Evolutionary conservation across 2,329 filamentous ascomycete genomes (phyloP).

Genomic region (Cercospora beticola): DNA sequence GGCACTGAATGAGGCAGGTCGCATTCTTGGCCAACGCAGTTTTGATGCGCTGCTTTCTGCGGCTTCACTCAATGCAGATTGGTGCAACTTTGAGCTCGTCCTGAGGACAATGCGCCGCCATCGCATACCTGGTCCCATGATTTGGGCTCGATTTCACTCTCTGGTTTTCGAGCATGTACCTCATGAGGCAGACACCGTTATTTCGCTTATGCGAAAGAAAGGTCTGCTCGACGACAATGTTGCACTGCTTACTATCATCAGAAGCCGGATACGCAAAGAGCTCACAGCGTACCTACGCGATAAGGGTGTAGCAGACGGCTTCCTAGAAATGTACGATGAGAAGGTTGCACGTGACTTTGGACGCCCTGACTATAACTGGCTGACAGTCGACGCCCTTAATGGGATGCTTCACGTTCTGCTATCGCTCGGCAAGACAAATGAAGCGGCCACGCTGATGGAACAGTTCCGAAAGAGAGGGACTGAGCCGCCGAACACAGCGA

Average conservation of each 20-base stretch:
- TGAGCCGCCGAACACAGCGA: slow-evolving; percentile 18
- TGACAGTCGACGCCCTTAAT: slow-evolving; percentile 26
- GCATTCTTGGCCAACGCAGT: slow-evolving; percentile 18
- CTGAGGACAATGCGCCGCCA: slow-evolving; percentile 30
- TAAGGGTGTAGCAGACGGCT: slow-evolving; percentile 17
- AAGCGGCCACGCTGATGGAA: slow-evolving; percentile 26
- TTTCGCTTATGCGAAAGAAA: slow-evolving; percentile 27
- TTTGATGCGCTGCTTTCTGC: slow-evolving; percentile 30
- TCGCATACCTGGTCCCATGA: slow-evolving; percentile 22
- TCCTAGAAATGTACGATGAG: slow-evolving; percentile 26
- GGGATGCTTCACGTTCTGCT: slow-evolving; percentile 29
- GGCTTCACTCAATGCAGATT: slow-evolving; percentile 27
- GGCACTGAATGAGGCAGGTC: slow-evolving; percentile 19
- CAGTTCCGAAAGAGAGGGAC: slow-evolving; percentile 14
- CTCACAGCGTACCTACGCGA: slow-evolving; percentile 21
- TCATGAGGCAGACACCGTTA: slow-evolving; percentile 15
- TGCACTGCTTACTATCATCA: slow-evolving; percentile 14
- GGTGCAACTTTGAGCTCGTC: slow-evolving; percentile 32
- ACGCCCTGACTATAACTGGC: slow-evolving; percentile 27
- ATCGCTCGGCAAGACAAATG: slow-evolving; percentile 22
- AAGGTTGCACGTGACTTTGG: slow-evolving; percentile 7
- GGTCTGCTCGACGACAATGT: slow-evolving; percentile 24
- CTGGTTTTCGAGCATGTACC: slow-evolving; percentile 24
- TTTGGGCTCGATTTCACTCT: slow-evolving; percentile 31
- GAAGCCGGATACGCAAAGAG: slow-evolving; percentile 18